Evolutionary conservation across 371 early-diverging fungal species (phyloP).

Genomic region (Mucor indicus): DNA sequence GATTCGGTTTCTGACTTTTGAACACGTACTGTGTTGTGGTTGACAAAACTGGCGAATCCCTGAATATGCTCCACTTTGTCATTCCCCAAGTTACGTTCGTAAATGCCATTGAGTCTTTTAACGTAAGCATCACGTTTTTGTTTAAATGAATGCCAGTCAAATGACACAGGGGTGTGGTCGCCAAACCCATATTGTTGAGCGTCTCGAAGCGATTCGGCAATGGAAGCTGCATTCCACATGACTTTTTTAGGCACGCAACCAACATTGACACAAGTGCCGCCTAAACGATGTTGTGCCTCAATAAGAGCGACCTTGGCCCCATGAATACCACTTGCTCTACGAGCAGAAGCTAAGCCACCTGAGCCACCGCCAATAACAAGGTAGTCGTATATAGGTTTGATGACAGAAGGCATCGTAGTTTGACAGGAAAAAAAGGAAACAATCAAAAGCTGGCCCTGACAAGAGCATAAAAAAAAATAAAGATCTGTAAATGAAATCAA

Average conservation of each 20-base stretch:
- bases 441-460: too few species aligned
- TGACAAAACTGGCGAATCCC: conserved; percentile 83
- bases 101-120: conserved; percentile 90
- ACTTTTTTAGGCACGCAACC: conserved; percentile 99
- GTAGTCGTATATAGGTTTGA: too few species aligned
- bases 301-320: conserved; percentile 89
- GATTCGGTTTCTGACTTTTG: conserved; percentile 41
- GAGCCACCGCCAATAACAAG: conserved; percentile 90
- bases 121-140: conserved; percentile 92
- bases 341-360: conserved; percentile 88
- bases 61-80: conserved; percentile 78
- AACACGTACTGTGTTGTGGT: conserved; percentile 64
- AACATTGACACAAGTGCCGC: conserved; percentile 95
- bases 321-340: conserved; percentile 90
- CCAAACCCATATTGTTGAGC: conserved; percentile 84
- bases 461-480: too few species aligned
- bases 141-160: conserved; percentile 59
- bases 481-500: too few species aligned
- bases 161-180: conserved; percentile 27
- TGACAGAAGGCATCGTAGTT: too few species aligned
- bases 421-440: too few species aligned
- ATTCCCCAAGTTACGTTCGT: conserved; percentile 79
- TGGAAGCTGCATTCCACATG: conserved; percentile 90
- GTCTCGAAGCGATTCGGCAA: conserved; percentile 80
- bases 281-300: conserved; percentile 79